Conservation (phyloP, 768 basidiomycete genomes). For the Clitopilus passeckerianus region DNA sequence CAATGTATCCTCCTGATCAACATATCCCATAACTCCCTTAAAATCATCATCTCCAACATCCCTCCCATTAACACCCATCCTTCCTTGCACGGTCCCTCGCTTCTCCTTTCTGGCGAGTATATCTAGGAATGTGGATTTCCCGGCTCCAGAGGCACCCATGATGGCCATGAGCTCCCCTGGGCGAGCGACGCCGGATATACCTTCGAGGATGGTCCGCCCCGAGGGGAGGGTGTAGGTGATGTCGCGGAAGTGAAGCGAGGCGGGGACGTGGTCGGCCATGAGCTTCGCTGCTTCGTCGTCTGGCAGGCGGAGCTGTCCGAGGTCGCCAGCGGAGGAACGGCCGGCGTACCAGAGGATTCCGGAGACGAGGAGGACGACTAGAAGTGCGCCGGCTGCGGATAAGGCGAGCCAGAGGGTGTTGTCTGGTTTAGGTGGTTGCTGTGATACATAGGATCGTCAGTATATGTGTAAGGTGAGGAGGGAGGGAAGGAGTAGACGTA, state of each 20-base stretch:
- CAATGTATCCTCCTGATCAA: constrained; percentile 97
- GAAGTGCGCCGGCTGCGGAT: constrained; percentile 73
- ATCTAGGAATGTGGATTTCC: constrained; percentile 95
- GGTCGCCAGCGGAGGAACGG: constrained; percentile 52
- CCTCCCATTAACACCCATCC: constrained; percentile 82
- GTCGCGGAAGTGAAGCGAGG: constrained; percentile 85
- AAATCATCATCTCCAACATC: constrained; percentile 63
- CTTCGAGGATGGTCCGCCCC: constrained; percentile 63
- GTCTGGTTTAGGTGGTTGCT: constrained; percentile 81
- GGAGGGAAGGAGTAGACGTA: constrained; percentile 26
- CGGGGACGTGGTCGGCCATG: constrained; percentile 93
- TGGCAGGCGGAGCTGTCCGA: constrained; percentile 70
- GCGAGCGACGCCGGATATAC: constrained; percentile 77
- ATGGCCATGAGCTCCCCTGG: constrained; percentile 93
- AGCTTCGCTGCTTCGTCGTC: constrained; percentile 78
- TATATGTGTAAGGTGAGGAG: background rate
- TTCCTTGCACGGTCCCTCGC: constrained; percentile 69
- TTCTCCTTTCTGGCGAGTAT: constrained; percentile 91
- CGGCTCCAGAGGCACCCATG: constrained; percentile 96
- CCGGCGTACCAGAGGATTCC: constrained; percentile 89
- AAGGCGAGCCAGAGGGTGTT: constrained; percentile 79
- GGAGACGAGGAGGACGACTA: constrained; percentile 67
- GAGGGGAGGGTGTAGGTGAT: constrained; percentile 70
- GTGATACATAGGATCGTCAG: background rate
- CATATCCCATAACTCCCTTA: constrained; percentile 86